A percentile compares a stretch with the other conserved stretches of the same genome.
These are phyloP conservation scores for Ocimum tenuiflorum DNA, from an alignment of 257 asterid species.

Conservation along the genomic window DNA sequence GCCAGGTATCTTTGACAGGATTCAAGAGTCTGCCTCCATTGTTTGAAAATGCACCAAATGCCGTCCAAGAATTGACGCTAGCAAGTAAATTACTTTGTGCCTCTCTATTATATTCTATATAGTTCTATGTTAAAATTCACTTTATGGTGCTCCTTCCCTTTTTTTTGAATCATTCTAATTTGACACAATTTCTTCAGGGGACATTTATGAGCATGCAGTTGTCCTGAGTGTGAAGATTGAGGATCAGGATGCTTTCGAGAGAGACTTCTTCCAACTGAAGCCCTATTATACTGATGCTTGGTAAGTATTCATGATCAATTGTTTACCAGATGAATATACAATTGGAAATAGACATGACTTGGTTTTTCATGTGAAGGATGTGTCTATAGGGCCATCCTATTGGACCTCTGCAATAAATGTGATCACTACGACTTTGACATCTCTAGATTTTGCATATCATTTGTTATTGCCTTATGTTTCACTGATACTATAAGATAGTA, in stretches of 20 bases:
- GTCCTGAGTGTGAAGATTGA: conserved; percentile 75
- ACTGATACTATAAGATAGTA: not conserved
- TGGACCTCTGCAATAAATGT: too few species aligned
- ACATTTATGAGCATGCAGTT: conserved; percentile 90
- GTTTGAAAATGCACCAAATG: conserved; percentile 44
- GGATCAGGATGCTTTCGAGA: conserved; percentile 89
- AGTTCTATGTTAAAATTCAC: not conserved
- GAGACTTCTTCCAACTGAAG: conserved; percentile 89
- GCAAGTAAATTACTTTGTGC: conserved; percentile 36
- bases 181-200: conserved; percentile 47
- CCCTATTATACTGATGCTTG: conserved; percentile 91
- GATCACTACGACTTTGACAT: too few species aligned
- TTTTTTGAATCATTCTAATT: conserved; percentile 1
- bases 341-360: not conserved
- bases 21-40: conserved; percentile 59
- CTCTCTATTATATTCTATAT: not conserved
- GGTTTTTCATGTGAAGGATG: not conserved
- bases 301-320: conserved; percentile 32
- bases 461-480: not conserved
- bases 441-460: too few species aligned
- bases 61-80: conserved; percentile 43
- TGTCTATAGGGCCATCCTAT: not conserved
- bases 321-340: not conserved
- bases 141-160: not conserved
- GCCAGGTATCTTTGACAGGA: conserved; percentile 44